These are phyloP conservation scores for Hygrophorus pudorinus DNA, from an alignment of 768 basidiomycete species.

Conservation along the genomic window DNA sequence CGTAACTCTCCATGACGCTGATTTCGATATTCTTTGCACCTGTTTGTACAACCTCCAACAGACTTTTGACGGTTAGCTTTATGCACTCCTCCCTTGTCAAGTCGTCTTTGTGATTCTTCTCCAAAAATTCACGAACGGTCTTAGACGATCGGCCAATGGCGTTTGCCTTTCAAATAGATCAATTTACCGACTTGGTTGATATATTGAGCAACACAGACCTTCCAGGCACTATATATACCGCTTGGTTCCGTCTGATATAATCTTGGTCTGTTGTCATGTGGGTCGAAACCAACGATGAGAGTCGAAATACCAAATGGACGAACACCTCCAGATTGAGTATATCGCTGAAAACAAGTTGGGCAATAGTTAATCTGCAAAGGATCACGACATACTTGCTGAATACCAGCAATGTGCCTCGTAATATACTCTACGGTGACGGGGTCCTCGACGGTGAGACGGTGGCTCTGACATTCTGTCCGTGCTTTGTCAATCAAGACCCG, in stretches of 20 bases:
- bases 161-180: constrained; percentile 55
- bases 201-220: constrained; percentile 38
- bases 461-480: constrained; percentile 93
- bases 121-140: constrained; percentile 95
- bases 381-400: constrained; percentile 71
- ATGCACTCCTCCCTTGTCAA: constrained; percentile 83
- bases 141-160: constrained; percentile 97
- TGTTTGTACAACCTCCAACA: constrained; percentile 97
- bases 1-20: constrained; percentile 93
- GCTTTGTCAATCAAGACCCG: constrained; percentile 98
- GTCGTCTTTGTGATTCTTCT: constrained; percentile 95
- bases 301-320: constrained; percentile 98
- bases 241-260: constrained; percentile 97
- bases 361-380: not conserved
- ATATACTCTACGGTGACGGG: constrained; percentile 98
- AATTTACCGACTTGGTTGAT: not conserved
- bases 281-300: constrained; percentile 94
- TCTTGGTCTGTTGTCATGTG: constrained; percentile 76
- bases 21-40: constrained; percentile 99
- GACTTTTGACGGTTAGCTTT: constrained; percentile 89
- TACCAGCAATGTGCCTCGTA: constrained; percentile 95
- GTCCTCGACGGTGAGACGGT: constrained; percentile 95
- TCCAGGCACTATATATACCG: constrained; percentile 98
- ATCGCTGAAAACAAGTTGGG: constrained; percentile 43
- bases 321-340: constrained; percentile 98